Evolutionary conservation across 2,329 filamentous ascomycete species (phyloP), one percentile per base, ranked within the genome.

Genomic region (Periconia sp.): DNA sequence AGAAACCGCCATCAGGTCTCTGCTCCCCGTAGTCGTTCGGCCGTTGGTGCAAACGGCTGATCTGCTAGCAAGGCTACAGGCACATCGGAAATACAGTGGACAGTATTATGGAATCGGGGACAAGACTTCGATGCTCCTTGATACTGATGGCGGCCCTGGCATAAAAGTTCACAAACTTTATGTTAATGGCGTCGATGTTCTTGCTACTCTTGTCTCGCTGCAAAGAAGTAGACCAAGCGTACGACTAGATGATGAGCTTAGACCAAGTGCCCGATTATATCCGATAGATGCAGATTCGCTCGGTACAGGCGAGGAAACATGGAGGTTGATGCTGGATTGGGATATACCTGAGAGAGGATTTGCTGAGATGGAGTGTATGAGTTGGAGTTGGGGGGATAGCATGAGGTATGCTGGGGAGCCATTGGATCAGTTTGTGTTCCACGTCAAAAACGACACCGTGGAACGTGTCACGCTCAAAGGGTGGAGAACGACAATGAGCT

Each of bases 1-100:
- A 4, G 37, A 31, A 2, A 30, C 35, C 11, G 45, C 54, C 3
- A 36, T 53, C 1, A 29, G 48, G 7, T 46, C 43, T 5, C 34
- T 64, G 4, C 43, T 65, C 2, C 45, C 48, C 0, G 21, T 43
- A 5, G 26, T 58, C 1, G 25, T 54, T 3, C 47, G 41, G 25
- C 48, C 50, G 2, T 24, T 61, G 16, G 39, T 63, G n/a, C 37
- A 52, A 4, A 53, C 54, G 29, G 59, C 59, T 2, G 60, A 64
- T 31, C 17, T 36, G 6, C n/a, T 52, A 23, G 59, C 57, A 4
- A 46, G 50, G 4, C 6, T 35, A 9, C 60, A 61, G 32, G 53
- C 51, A 7, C 23, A 34, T 6, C n/a, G 5, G 3, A 54, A 48
- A 22, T 65, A 64, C 31, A 49, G 42, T 1, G 60, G 61, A 0